Base-by-base conservation (phyloP, 371 early-diverging fungal species). In the Rhizomucor pusillus region DNA sequence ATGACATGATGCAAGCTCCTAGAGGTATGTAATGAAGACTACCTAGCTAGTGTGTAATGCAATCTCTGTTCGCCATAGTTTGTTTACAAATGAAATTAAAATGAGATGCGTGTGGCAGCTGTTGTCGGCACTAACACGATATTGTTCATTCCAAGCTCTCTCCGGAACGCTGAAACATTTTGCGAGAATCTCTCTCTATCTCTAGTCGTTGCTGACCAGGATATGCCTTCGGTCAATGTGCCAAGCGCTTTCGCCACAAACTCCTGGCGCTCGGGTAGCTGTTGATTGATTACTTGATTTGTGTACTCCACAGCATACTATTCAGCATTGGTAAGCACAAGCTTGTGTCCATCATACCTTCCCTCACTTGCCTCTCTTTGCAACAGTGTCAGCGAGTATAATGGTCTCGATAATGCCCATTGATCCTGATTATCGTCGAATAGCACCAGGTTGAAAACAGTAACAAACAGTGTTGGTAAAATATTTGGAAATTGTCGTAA, bases 151-250 rank as follows among this genome's bases (percentile, higher is more conserved):
- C 65, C 67, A 44, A 84, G 66, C 29, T 86, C 84, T 22, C 88
- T 71, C 54, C 84, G 75, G 58, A 91, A 91, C 4, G 81, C 71
- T 11, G 85, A 80, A 24, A 88, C 67, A 46, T 89, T 87, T 52
- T 90, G 88, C 2, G 92, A 89, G 60, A 94, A 93, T 36, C 81
- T 61, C 59, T 94, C 93, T 13, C 91, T 79, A 67, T 91, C 92
- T 43, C 71, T 78, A 1, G 80, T 59, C 0, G 73, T 60, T 40
- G 92, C 54, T 24, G 81, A 87, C 62, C 75, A 80, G 36, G 84
- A 82, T 9, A 91, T 72, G 3, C 83, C 84, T 18, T 89, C 87
- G 74, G 91, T 77, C 36, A 94, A 68, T 33, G 72, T 72, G 43
- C 69, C 62, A 22, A 81, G 59, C 16, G 79, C 66, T 80, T 82